phyloP scores from a whole-genome alignment of 2,329 filamentous ascomycete species.

The Aspergillus spinulosporus region DNA sequence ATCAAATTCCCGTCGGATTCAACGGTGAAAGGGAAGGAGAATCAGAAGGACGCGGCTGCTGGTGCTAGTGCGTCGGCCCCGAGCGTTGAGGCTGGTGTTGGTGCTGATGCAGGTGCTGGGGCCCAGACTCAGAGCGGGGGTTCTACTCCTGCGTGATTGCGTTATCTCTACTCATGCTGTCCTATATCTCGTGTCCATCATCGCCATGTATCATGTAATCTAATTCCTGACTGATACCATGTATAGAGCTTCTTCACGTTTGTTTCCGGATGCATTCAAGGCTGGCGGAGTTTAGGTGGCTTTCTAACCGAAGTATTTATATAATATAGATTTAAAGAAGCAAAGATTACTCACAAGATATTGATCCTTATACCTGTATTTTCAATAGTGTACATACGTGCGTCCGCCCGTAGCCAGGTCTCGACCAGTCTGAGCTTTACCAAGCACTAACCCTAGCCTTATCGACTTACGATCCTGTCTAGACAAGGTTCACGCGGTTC shows the following conservation, averaged over 20 bases:
- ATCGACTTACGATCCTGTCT: background rate
- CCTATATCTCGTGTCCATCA: background rate
- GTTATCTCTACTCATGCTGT: background rate
- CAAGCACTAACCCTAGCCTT: no score
- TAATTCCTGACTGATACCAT: background rate
- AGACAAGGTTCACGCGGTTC: no score
- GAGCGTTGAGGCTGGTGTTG: background rate
- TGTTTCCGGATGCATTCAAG: background rate
- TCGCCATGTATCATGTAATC: background rate
- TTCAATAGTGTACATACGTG: no score
- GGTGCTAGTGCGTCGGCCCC: no score
- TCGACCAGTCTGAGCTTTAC: no score
- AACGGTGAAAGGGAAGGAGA: background rate
- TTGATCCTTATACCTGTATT: no score
- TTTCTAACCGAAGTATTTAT: background rate
- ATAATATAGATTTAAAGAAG: background rate
- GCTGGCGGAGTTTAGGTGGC: background rate
- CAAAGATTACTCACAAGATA: background rate
- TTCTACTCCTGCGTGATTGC: background rate
- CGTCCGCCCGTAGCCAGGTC: no score
- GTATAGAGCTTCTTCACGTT: background rate
- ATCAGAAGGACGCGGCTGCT: background rate
- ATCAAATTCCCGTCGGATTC: constrained; percentile 9
- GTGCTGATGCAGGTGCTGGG: background rate
- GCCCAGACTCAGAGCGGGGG: background rate